A percentile compares a stretch with the other conserved stretches of the same genome.
phyloP scores from a whole-genome alignment of 208 protist genomes.

The Leishmania tropica region DNA sequence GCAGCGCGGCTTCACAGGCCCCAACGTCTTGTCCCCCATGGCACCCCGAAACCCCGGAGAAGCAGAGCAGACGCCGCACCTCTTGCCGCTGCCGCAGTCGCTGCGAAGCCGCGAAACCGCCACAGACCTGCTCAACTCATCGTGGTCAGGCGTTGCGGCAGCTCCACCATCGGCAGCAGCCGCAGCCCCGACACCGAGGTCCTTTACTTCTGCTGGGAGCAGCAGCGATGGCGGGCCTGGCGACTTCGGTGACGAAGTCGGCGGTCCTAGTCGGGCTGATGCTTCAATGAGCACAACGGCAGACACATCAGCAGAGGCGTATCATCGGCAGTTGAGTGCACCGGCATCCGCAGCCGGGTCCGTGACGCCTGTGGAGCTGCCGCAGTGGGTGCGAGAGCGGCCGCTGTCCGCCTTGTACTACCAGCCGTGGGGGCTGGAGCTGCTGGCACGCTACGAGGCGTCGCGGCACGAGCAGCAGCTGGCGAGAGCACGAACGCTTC shows the following conservation, averaged over 20 bases:
- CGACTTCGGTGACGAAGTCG: neutral
- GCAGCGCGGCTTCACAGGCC: neutral
- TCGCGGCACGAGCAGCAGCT: constrained; percentile 22
- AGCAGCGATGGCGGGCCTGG: neutral
- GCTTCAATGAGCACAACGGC: neutral
- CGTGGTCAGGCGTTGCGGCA: neutral
- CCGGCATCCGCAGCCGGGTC: neutral
- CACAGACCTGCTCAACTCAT: neutral
- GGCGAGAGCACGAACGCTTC: neutral
- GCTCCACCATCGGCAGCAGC: neutral
- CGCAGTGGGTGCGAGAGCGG: constrained; percentile 34
- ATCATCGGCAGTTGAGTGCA: neutral
- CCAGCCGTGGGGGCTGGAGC: constrained; percentile 32
- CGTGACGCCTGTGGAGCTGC: constrained; percentile 21
- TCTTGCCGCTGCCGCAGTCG: neutral
- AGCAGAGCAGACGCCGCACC: neutral
- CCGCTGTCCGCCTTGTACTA: constrained; percentile 37
- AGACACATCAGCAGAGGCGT: neutral
- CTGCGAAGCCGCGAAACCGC: neutral
- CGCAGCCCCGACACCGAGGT: neutral
- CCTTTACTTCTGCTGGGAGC: neutral
- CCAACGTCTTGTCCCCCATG: neutral
- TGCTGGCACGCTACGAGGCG: constrained; percentile 32
- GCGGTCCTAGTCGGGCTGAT: neutral
- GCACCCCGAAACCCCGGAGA: neutral